Evolutionary conservation across 352 stramenopile genomes (phyloP).

Genomic region (Thalassiosira gravida): DNA sequence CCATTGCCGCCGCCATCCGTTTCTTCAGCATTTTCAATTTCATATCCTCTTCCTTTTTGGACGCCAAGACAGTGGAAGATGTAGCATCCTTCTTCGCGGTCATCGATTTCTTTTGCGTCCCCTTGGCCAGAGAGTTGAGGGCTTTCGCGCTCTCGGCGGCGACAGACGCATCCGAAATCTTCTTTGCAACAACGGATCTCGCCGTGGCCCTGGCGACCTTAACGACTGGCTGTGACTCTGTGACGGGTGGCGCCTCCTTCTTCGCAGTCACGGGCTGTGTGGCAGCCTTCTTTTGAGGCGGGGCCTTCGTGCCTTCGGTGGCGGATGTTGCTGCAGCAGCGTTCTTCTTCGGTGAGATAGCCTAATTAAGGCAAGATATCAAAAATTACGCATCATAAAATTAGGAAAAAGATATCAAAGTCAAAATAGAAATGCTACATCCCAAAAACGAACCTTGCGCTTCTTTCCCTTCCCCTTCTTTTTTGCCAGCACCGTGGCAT

Average conservation of each 20-base stretch:
- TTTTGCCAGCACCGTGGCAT: constrained; percentile 9
- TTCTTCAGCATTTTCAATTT: constrained; percentile 52
- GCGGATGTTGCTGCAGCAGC: not conserved
- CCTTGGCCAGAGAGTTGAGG: too few species aligned
- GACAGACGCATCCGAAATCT: not conserved
- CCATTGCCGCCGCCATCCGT: constrained; percentile 21
- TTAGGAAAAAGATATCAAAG: too few species aligned
- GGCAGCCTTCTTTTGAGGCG: constrained; percentile 33
- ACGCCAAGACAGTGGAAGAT: constrained; percentile 9
- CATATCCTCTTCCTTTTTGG: constrained; percentile 40
- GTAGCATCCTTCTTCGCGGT: constrained; percentile 10
- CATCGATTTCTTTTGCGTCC: too few species aligned
- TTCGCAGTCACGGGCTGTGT: not conserved
- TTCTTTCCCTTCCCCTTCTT: constrained; percentile 43
- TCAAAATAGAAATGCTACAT: too few species aligned
- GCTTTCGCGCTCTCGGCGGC: too few species aligned
- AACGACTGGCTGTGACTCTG: constrained; percentile 11
- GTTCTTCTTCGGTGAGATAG: constrained; percentile 41
- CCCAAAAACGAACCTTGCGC: too few species aligned
- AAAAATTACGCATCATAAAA: too few species aligned
- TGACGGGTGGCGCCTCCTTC: not conserved
- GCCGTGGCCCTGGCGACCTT: not conserved
- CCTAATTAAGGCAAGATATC: too few species aligned
- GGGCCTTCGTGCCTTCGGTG: constrained; percentile 11
- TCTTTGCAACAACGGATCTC: not conserved